Evolutionary conservation across 176 grass and related monocot species (phyloP), one percentile per base, ranked within the genome.

Genomic region (Oryza longistaminata): DNA sequence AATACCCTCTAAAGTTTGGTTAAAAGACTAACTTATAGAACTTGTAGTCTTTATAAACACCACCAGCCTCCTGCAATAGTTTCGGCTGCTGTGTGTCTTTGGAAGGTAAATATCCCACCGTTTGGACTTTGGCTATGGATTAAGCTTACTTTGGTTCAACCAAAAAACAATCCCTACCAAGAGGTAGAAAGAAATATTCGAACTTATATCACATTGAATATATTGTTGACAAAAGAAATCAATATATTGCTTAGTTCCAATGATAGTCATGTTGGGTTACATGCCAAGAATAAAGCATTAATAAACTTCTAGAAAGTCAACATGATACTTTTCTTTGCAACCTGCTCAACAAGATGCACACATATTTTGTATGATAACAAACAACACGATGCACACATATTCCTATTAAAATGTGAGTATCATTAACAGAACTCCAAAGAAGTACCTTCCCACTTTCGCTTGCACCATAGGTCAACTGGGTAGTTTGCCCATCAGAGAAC

Each of bases 381-480:
- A 80, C 16, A 82, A 73, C 19, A 29, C 11, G 3, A 62, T 22
- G 37, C 1, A 5, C 31, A 64, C 42, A 80, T 79, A 40, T 2
- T 49, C 33, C 7, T 31, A 68, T 16, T 53, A 87, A 82, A 9
- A 60, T 66, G 79, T n/a, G 17, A 19, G 5, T 39, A 43, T 49
- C 7, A 21, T 33, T 16, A 77, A 83, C 26, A 73, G 60, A 73
- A 84, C 46, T 33, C 17, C 7, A 75, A 88, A 45, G 11, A 85
- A 73, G 16, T 68, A 99, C 96, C 91, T 99, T 99, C 60, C 93
- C 71, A 85, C 84, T 92, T 88, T 86, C 93, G 79, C 78, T 98
- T 78, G 91, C 91, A 68, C 91, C 93, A 42, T 48, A 92, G 69
- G 91, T 96, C 75, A 99, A 86, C 87, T 96, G 93, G 52, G 76